Evolutionary conservation across 176 grass and related monocot species (phyloP), one percentile per base, ranked within the genome.

Genomic region (Microstegium vimineum): DNA sequence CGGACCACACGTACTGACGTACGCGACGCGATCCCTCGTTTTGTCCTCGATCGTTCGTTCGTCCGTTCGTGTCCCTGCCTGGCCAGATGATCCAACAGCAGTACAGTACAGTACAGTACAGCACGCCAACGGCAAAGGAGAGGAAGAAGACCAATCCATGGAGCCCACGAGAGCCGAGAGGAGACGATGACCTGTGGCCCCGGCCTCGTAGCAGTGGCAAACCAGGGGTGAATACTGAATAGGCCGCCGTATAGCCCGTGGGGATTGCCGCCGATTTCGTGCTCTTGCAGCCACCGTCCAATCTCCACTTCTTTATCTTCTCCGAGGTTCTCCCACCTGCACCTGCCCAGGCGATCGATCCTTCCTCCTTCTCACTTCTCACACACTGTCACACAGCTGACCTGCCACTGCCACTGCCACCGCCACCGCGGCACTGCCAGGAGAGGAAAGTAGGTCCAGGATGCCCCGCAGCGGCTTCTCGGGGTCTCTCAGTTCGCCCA

Each of bases 391-490:
- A 51, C 66, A 25, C n/a, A n/a, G 32, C 64, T 36, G 32, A 36
- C 15, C 34, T 38, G 32, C 33, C 32, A 5, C 18, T 52, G 49
- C 49, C 49, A 6, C 16, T 49, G n/a, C n/a, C n/a, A n/a, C n/a
- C n/a, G n/a, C n/a, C n/a, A n/a, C n/a, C n/a, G 49, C 49, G n/a
- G n/a, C 47, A 12, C 40, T 42, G 40, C 40, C 40, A n/a, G n/a
- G n/a, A n/a, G n/a, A 51, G 49, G 49, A 20, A 52, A 16, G n/a
- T n/a, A n/a, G n/a, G n/a, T n/a, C n/a, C 1, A 62, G 11, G 56
- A 98, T 98, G 95, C 84, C 95, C 71, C 87, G 22, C 35, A 42
- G 84, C 46, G 61, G 74, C 38, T 81, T 94, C 45, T 47, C 65
- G 20, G 89, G 82, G 9, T 71, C 79, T 25, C 30, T 88, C 15